Percentiles rank a stretch among this genome's conserved stretches.
Conservation (phyloP, 176 grass and related monocot species). For the Urochloa ruziziensis region DNA sequence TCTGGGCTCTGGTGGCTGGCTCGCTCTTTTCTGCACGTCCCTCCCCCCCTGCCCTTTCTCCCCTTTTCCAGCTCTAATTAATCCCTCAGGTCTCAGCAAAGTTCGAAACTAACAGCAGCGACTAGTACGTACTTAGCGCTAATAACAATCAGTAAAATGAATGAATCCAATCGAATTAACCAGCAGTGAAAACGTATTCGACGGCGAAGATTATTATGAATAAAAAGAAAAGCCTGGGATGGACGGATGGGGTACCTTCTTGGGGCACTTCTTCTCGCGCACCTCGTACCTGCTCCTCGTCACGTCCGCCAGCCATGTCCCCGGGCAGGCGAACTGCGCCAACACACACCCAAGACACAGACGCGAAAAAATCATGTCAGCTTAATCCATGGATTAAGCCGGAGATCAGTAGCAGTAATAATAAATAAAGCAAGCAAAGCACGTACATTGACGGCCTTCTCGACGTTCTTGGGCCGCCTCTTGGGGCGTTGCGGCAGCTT, state of each 20-base stretch:
- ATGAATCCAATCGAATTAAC: not conserved
- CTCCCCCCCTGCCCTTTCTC: not conserved
- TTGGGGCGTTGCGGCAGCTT: conserved; percentile 82
- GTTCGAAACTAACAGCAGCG: not conserved
- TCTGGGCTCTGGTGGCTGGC: no score
- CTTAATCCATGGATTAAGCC: not conserved
- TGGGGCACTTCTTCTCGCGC: conserved; percentile 81
- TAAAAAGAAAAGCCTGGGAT: no score
- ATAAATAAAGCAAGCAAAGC: not conserved
- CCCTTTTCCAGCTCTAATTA: not conserved
- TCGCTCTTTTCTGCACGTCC: not conserved
- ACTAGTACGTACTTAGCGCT: not conserved
- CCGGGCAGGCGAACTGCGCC: conserved; percentile 60
- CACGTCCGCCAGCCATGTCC: conserved; percentile 76
- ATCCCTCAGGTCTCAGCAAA: not conserved
- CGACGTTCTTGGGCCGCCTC: conserved; percentile 63
- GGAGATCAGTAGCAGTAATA: no score
- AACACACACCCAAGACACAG: not conserved
- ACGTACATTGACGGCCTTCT: conserved; percentile 58
- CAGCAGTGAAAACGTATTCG: not conserved
- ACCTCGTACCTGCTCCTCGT: conserved; percentile 71
- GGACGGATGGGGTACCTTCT: conserved; percentile 48
- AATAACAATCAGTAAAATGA: not conserved
- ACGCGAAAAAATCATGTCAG: not conserved
- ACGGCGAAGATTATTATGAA: not conserved